Conservation (phyloP, 306 rosid species). For the Rubus parviflorus region DNA sequence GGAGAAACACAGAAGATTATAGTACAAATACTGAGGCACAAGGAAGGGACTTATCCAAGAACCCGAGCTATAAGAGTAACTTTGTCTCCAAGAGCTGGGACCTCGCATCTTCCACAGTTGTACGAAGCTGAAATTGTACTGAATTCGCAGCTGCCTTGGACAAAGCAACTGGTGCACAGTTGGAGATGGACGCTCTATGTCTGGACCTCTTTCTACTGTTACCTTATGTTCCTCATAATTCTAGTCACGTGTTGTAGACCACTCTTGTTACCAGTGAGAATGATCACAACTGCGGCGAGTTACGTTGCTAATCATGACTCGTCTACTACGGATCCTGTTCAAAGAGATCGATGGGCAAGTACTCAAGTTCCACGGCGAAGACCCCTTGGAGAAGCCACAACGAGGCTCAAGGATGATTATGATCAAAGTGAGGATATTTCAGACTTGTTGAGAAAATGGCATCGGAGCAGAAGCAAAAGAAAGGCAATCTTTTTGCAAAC, state of each 20-base stretch:
- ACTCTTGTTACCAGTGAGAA: constrained; percentile 27
- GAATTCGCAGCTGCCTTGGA: constrained; percentile 61
- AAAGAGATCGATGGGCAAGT: background rate
- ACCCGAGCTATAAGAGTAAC: constrained; percentile 51
- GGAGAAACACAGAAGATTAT: constrained; percentile 57
- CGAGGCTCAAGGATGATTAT: background rate
- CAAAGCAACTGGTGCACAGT: constrained; percentile 49
- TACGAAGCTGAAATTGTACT: constrained; percentile 65
- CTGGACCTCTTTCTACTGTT: constrained; percentile 62
- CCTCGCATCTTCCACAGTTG: constrained; percentile 54
- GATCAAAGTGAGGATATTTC: constrained; percentile 43
- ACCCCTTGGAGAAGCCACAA: constrained; percentile 9
- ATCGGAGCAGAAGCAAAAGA: constrained; percentile 54
- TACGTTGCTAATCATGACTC: background rate
- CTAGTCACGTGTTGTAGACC: constrained; percentile 47
- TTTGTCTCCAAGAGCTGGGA: constrained; percentile 70
- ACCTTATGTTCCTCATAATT: constrained; percentile 40
- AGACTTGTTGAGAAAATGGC: constrained; percentile 65
- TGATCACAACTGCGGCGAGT: background rate
- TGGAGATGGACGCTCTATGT: constrained; percentile 88
- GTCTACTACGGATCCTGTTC: background rate
- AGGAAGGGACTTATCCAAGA: constrained; percentile 52
- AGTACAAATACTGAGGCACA: constrained; percentile 53
- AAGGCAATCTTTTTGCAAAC: constrained; percentile 36
- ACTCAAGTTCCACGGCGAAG: background rate